These are phyloP conservation scores for Apiotrichum sp. DNA, from an alignment of 1,284 basidiomycete species.

Conservation along the genomic window DNA sequence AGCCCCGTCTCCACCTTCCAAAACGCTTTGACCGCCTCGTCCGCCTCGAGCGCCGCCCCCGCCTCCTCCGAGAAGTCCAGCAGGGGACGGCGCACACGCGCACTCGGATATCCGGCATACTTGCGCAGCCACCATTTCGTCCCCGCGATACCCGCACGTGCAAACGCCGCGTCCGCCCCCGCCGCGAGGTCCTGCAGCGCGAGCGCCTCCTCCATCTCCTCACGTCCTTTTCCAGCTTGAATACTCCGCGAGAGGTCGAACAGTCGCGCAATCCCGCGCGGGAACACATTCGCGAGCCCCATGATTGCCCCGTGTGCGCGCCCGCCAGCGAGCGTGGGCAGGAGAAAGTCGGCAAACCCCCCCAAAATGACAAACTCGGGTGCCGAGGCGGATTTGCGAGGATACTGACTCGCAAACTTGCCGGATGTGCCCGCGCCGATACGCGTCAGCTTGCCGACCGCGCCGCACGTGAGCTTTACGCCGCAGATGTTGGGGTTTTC, in stretches of 20 bases:
- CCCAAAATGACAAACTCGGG: slow-evolving; percentile 65
- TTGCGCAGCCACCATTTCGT: slow-evolving; percentile 72
- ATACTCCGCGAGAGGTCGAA: slow-evolving; percentile 61
- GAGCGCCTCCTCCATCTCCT: slow-evolving; percentile 58
- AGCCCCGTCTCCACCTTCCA: slow-evolving; percentile 61
- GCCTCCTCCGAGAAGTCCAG: slow-evolving; percentile 57
- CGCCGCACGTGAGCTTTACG: slow-evolving; percentile 83
- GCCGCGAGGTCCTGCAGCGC: slow-evolving; percentile 71
- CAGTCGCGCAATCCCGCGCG: slow-evolving; percentile 58
- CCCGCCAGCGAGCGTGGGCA: slow-evolving; percentile 57
- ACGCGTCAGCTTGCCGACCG: slow-evolving; percentile 81
- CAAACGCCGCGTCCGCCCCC: slow-evolving; percentile 70
- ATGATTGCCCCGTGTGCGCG: slow-evolving; percentile 71
- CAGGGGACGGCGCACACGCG: slow-evolving; percentile 66
- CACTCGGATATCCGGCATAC: slow-evolving; percentile 57
- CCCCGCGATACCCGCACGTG: slow-evolving; percentile 69
- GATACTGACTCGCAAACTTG: slow-evolving; percentile 57
- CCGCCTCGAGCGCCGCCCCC: slow-evolving; percentile 60
- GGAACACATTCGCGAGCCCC: slow-evolving; percentile 70
- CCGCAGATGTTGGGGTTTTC: slow-evolving; percentile 57
- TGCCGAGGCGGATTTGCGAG: slow-evolving; percentile 53
- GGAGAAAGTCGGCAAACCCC: slow-evolving; percentile 70
- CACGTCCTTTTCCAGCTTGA: too few species aligned
- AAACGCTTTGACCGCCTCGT: slow-evolving; percentile 62
- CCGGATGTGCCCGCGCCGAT: slow-evolving; percentile 64